phyloP scores from a whole-genome alignment of 1,284 basidiomycete genomes.

The Phellopilus nigrolimitatus region DNA sequence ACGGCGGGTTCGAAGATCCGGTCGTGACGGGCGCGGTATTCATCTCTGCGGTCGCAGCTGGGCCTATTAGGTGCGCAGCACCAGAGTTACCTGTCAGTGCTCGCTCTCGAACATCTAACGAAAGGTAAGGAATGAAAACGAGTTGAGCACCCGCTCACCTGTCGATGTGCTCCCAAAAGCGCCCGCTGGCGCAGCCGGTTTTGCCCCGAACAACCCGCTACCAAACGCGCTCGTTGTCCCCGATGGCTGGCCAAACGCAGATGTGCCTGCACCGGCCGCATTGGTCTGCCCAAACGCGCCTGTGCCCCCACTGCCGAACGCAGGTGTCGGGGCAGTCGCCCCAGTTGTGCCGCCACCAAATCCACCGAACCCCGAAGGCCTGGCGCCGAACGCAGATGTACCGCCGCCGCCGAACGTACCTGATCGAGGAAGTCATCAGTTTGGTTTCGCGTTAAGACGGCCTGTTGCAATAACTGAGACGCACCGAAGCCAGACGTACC shows the following conservation, averaged over 20 bases:
- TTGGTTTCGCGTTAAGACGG: too few species aligned
- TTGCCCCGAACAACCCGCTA: slow-evolving; percentile 32
- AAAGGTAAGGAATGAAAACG: slow-evolving; percentile 12
- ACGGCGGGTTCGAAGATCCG: slow-evolving; percentile 27
- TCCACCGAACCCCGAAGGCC: slow-evolving; percentile 39
- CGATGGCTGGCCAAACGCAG: slow-evolving; percentile 31
- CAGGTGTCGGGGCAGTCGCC: slow-evolving; percentile 36
- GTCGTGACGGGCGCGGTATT: slow-evolving; percentile 18
- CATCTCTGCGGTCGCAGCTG: slow-evolving; percentile 16
- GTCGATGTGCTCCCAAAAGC: slow-evolving; percentile 25
- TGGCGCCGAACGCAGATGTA: slow-evolving; percentile 55
- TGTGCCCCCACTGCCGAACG: slow-evolving; percentile 34
- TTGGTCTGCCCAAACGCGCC: slow-evolving; percentile 40
- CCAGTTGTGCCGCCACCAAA: slow-evolving; percentile 38
- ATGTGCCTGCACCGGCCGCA: slow-evolving; percentile 30
- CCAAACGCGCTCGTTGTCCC: slow-evolving; percentile 29
- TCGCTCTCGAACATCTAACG: too few species aligned
- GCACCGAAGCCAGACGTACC: slow-evolving; percentile 55
- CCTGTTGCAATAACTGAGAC: too few species aligned
- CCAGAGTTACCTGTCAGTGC: too few species aligned
- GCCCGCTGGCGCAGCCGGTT: slow-evolving; percentile 25
- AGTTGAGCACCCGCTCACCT: too few species aligned
- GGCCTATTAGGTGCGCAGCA: background rate
- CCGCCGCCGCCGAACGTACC: slow-evolving; percentile 58
- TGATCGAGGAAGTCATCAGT: slow-evolving; percentile 27